Evolutionary conservation across 1,284 basidiomycete species (phyloP), one percentile per base, ranked within the genome.

Genomic region (Puccinia horiana): DNA sequence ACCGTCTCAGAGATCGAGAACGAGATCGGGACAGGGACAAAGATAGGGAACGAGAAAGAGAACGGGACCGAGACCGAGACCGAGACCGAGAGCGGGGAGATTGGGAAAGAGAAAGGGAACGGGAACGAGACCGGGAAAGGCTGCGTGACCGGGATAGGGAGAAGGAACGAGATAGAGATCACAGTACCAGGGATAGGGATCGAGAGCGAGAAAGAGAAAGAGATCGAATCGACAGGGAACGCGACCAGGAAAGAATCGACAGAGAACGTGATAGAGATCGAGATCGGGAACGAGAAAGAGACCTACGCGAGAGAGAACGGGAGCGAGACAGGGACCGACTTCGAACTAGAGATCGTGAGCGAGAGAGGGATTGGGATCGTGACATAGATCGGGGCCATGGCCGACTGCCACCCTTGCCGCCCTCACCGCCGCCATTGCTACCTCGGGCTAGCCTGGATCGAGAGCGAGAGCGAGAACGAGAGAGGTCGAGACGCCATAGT

Each of bases 151-250:
- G 78, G 47, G 78, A 70, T 29, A 69, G 78, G 42, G 78, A 80
- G n/a, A 69, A 56, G 23, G 78, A 80, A 73, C 29, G 78, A 56
- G 78, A 80, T 26, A 20, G 78, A n/a, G 78, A 80, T 26, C 74
- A 44, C 20, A 6, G 20, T 29, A 37, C 44, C 47, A 80, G 78
- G 37, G 52, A 70, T 26, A 58, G 65, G 16, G 56, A 42, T 40
- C 18, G 56, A 26, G 76, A 78, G 12, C 23, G 75, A 69, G 49
- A 67, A 44, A 67, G 52, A 70, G 76, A 78, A 61, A 58, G 74
- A 61, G 74, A 76, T 63, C 74, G 56, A 61, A 61, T 61, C 18
- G 74, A 76, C 8, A 73, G 70, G 20, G 74, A 76, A n/a, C 49
- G 74, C 32, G 54, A 76, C 40, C 74, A 61, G 37, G 74, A 76